A percentile compares a stretch with the other conserved stretches of the same genome.
Conservation (phyloP, 2,329 filamentous ascomycete genomes). For the Ophiostoma montium region DNA sequence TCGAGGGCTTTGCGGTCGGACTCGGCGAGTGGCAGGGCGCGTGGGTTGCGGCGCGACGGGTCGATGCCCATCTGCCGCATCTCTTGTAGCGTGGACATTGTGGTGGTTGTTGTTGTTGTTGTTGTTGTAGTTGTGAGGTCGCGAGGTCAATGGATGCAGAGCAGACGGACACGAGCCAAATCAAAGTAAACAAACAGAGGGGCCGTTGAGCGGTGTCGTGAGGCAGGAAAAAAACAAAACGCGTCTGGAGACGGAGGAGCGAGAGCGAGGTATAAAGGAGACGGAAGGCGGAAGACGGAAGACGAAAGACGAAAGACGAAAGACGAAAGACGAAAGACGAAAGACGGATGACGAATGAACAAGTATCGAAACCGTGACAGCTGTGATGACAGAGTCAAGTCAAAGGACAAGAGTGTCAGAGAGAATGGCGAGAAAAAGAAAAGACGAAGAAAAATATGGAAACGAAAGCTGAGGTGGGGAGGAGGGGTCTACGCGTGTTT, state of each 20-base stretch:
- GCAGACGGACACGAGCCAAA: not conserved
- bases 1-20: slow-evolving; percentile 71
- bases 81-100: slow-evolving; percentile 12
- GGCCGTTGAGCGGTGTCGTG: not conserved
- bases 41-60: slow-evolving; percentile 70
- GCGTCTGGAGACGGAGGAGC: not conserved
- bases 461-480: not conserved
- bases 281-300: too few species aligned
- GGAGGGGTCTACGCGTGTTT: slow-evolving; percentile 1
- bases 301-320: too few species aligned
- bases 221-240: not conserved
- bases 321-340: too few species aligned
- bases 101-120: not conserved
- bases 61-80: slow-evolving; percentile 50
- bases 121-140: not conserved
- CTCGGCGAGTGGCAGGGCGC: slow-evolving; percentile 66
- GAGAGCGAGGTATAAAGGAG: too few species aligned
- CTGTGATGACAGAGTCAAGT: too few species aligned
- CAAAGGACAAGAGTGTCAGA: too few species aligned
- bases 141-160: not conserved
- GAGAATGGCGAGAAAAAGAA: not conserved
- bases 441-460: not conserved
- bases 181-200: not conserved
- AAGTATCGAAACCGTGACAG: too few species aligned
- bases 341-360: too few species aligned